Percentiles rank a stretch among this genome's conserved stretches.
Conservation (phyloP, 1,284 basidiomycete genomes). For the Naganishia liquefaciens region DNA sequence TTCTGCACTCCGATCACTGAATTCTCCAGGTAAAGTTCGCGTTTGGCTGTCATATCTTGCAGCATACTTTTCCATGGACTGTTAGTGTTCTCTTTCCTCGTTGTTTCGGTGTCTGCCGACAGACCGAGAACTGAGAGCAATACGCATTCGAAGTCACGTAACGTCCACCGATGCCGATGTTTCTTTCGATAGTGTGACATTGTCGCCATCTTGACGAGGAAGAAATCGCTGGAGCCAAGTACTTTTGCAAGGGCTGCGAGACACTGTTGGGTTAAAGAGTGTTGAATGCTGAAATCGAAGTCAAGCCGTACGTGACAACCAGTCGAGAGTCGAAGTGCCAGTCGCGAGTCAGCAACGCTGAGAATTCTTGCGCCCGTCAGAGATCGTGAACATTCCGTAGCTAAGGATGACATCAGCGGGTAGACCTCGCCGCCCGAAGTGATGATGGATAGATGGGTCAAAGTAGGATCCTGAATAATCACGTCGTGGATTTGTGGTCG, state of each 20-base stretch:
- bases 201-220: conserved; percentile 62
- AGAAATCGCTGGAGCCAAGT: conserved; percentile 56
- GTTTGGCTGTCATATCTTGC: conserved; percentile 55
- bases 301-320: conserved; percentile 57
- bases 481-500: conserved; percentile 67
- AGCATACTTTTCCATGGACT: conserved; percentile 59
- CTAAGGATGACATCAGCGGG: conserved; percentile 44
- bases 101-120: neutral
- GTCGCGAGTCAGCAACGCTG: conserved; percentile 56
- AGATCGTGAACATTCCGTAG: conserved; percentile 17
- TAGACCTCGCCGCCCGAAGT: conserved; percentile 64
- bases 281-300: conserved; percentile 60
- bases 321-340: conserved; percentile 59
- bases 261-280: conserved; percentile 62
- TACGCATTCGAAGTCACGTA: conserved; percentile 4
- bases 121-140: conserved; percentile 9
- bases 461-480: conserved; percentile 62
- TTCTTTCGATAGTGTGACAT: conserved; percentile 42
- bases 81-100: neutral
- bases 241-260: conserved; percentile 65
- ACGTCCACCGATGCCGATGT: neutral
- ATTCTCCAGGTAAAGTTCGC: conserved; percentile 33
- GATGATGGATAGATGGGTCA: conserved; percentile 59
- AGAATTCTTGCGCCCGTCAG: conserved; percentile 37
- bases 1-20: neutral